A percentile compares a stretch with the other conserved stretches of the same genome.
phyloP scores from a whole-genome alignment of 2,329 filamentous ascomycete genomes.

The Pseudogymnoascus sp. region DNA sequence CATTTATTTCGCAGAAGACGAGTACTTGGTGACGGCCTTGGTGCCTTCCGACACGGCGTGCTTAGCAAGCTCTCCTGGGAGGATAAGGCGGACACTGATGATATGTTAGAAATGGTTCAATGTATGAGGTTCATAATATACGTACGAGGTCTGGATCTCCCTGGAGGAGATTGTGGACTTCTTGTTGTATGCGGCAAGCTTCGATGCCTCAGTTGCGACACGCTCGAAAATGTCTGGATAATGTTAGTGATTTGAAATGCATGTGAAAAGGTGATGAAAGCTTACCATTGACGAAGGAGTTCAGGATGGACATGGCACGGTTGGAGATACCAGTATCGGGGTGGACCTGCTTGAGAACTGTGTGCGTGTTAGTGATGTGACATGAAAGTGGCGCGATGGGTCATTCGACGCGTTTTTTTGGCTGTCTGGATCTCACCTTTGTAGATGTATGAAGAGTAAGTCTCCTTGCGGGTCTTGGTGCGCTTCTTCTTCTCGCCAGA shows the following conservation, averaged over 20 bases:
- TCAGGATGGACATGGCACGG: slow-evolving; percentile 98
- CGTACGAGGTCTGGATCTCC: slow-evolving; percentile 94
- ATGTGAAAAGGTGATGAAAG: slow-evolving; percentile 14
- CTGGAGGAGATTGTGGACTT: slow-evolving; percentile 99
- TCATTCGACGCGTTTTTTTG: background rate
- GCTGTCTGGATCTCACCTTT: slow-evolving; percentile 62
- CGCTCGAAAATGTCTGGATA: slow-evolving; percentile 94
- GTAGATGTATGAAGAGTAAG: slow-evolving; percentile 99
- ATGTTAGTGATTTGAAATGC: slow-evolving; percentile 20
- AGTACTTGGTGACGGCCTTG: slow-evolving; percentile 99
- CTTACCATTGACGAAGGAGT: slow-evolving; percentile 98
- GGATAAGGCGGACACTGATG: slow-evolving; percentile 77
- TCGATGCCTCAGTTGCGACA: slow-evolving; percentile 95
- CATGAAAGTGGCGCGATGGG: slow-evolving; percentile 11
- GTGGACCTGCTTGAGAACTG: slow-evolving; percentile 99
- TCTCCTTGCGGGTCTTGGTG: slow-evolving; percentile 99
- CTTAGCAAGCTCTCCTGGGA: slow-evolving; percentile 98
- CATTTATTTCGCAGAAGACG: slow-evolving; percentile 94
- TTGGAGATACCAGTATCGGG: slow-evolving; percentile 99
- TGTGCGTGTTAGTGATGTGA: slow-evolving; percentile 31
- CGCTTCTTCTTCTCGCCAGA: slow-evolving; percentile 99
- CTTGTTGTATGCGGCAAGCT: slow-evolving; percentile 99
- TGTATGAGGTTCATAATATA: slow-evolving; percentile 41
- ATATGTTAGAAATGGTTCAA: background rate
- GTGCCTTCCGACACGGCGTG: slow-evolving; percentile 99